Percentiles rank a stretch among this genome's conserved stretches.
These are phyloP conservation scores for Gentiana dahurica DNA, from an alignment of 257 asterid species.

Conservation along the genomic window DNA sequence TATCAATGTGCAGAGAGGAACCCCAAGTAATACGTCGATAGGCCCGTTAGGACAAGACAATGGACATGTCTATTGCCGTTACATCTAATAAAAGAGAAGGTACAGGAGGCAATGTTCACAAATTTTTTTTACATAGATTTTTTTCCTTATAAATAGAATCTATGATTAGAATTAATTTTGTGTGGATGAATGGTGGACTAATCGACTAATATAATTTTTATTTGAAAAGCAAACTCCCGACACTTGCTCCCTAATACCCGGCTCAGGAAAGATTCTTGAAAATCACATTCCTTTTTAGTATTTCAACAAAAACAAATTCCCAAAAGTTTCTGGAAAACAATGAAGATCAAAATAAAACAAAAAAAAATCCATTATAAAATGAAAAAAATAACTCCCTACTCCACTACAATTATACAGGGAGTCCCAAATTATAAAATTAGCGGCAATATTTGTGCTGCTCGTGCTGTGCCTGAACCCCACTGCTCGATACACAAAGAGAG, in stretches of 20 bases:
- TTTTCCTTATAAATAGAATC: no score
- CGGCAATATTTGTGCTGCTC: conserved; percentile 3
- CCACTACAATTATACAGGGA: conserved; percentile 6
- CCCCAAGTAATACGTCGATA: no score
- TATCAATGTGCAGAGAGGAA: no score
- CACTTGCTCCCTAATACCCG: conserved; percentile 24
- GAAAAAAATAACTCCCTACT: not conserved
- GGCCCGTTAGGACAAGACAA: no score
- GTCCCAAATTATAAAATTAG: not conserved
- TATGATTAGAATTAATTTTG: no score
- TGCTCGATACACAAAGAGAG: not conserved
- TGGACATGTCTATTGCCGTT: no score
- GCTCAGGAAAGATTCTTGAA: conserved; percentile 18
- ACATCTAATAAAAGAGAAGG: no score
- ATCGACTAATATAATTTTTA: no score
- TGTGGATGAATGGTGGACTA: no score
- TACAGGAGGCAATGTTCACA: no score
- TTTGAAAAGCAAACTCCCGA: conserved; percentile 14
- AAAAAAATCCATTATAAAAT: not conserved
- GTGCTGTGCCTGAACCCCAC: conserved; percentile 8
- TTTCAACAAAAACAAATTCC: not conserved
- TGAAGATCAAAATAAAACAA: not conserved
- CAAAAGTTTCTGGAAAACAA: not conserved
- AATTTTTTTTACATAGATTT: no score
- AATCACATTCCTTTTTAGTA: conserved; percentile 10